Conservation (phyloP, 192 early-diverging fungal genomes). For the Gryganskiella cystojenkinii region DNA sequence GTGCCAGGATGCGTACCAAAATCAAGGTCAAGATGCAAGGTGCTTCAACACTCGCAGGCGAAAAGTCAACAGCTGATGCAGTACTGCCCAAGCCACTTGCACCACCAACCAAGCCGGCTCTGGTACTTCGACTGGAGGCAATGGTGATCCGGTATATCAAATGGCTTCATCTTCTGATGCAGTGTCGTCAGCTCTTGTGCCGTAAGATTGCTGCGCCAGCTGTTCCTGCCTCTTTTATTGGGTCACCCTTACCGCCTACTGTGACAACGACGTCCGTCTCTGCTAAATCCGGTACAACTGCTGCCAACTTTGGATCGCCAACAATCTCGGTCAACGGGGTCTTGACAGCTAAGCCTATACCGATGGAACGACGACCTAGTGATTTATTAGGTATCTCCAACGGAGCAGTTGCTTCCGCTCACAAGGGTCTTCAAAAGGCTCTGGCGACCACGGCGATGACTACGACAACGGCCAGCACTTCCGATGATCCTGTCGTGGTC, state of each 20-base stretch:
- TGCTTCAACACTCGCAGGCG: not conserved
- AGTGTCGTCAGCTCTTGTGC: constrained; percentile 36
- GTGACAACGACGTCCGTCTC: not conserved
- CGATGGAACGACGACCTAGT: constrained; percentile 17
- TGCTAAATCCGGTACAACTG: not conserved
- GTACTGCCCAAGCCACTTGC: not conserved
- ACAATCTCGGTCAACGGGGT: constrained; percentile 7
- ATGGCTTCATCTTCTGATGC: constrained; percentile 47
- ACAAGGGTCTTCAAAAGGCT: constrained; percentile 37
- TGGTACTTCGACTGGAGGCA: constrained; percentile 16
- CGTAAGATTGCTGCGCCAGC: constrained; percentile 13
- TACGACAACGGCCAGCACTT: not conserved
- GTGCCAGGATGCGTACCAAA: constrained; percentile 11
- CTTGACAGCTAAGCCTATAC: not conserved
- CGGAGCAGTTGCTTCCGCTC: constrained; percentile 11
- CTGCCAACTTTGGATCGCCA: constrained; percentile 1
- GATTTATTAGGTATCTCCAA: constrained; percentile 8
- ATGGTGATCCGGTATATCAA: constrained; percentile 52
- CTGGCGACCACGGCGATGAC: constrained; percentile 41
- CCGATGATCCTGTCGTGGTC: not conserved
- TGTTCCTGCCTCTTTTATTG: not conserved
- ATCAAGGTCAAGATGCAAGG: constrained; percentile 23
- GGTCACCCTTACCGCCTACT: not conserved
- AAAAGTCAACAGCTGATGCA: not conserved
- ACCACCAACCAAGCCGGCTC: not conserved